phyloP scores from a whole-genome alignment of 306 rosid species.

The Castanea mollissima region DNA sequence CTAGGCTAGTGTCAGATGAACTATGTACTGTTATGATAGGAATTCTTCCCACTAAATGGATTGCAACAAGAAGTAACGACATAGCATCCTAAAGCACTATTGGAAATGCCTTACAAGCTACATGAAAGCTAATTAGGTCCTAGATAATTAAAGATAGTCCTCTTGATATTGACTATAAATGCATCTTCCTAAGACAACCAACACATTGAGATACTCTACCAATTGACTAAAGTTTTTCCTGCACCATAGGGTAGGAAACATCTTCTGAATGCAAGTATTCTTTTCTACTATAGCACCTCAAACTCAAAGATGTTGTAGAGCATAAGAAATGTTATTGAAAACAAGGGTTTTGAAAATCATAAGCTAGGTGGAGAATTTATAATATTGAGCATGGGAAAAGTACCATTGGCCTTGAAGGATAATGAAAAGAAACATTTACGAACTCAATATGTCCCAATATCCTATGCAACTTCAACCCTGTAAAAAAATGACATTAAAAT shows the following conservation, averaged over 20 bases:
- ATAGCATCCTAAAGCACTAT: background rate
- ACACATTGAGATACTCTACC: background rate
- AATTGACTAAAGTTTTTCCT: constrained; percentile 17
- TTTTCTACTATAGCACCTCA: constrained; percentile 23
- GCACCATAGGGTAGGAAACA: background rate
- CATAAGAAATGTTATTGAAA: background rate
- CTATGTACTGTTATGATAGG: background rate
- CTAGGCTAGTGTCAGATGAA: background rate
- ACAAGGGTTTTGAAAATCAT: constrained; percentile 15
- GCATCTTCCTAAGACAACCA: background rate
- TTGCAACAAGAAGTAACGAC: background rate
- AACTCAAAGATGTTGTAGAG: constrained; percentile 11
- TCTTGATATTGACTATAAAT: background rate
- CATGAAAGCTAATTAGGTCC: background rate
- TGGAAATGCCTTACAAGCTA: background rate
- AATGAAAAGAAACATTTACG: constrained; percentile 68
- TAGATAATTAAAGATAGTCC: background rate
- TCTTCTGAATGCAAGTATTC: background rate
- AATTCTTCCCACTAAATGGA: too few species aligned
- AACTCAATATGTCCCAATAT: constrained; percentile 67
- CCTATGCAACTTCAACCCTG: constrained; percentile 71
- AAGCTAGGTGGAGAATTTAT: constrained; percentile 5
- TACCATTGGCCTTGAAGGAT: constrained; percentile 83
- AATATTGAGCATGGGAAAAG: constrained; percentile 25
- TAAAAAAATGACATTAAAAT: constrained; percentile 23